Evolutionary conservation across 148 eudicot genomes (phyloP).

Genomic region (Vaccinium macrocarpon): DNA sequence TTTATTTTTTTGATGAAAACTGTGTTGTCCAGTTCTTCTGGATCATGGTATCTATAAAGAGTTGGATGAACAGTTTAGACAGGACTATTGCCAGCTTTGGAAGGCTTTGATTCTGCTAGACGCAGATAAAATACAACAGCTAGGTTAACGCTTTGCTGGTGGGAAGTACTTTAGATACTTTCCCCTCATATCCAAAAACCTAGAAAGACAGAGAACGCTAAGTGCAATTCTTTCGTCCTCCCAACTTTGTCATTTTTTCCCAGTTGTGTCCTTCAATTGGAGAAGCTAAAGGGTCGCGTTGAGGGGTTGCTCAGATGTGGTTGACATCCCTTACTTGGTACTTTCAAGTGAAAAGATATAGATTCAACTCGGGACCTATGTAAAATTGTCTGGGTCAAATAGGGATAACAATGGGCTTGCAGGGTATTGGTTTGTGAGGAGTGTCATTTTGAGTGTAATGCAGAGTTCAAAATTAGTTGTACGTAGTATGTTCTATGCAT

Average conservation of each 20-base stretch:
- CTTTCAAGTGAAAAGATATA: not conserved
- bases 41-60: constrained; percentile 92
- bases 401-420: not conserved
- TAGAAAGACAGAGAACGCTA: too few relatives aligned
- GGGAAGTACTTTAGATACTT: constrained; percentile 71
- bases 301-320: not conserved
- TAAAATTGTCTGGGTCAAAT: not conserved
- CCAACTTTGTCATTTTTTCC: too few relatives aligned
- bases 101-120: constrained; percentile 71
- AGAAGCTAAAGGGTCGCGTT: too few relatives aligned
- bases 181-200: constrained; percentile 69
- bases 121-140: constrained; percentile 49
- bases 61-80: constrained; percentile 75
- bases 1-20: not conserved
- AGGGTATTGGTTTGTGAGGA: not conserved
- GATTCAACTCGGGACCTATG: not conserved
- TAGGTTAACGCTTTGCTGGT: constrained; percentile 69
- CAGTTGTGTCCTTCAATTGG: too few relatives aligned
- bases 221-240: too few relatives aligned
- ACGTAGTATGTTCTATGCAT: not conserved
- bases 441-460: not conserved
- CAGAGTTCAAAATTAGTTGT: not conserved
- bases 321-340: not conserved
- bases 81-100: constrained; percentile 79
- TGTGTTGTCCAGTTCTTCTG: constrained; percentile 55